Conservation (phyloP, 164 flowering plant genomes). For the Hamamelis virginiana region DNA sequence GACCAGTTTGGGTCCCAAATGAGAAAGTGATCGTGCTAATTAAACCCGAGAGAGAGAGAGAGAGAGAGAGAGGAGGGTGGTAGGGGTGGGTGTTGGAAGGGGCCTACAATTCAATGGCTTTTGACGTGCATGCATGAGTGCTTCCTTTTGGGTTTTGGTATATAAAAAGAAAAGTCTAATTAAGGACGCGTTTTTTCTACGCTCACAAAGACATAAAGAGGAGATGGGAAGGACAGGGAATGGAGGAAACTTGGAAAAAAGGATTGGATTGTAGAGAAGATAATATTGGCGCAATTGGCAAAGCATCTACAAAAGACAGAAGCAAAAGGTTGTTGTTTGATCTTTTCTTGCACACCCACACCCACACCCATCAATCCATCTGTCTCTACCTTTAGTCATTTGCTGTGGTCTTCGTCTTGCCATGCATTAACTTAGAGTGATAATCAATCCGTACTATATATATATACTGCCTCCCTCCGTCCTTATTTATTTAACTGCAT, state of each 20-base stretch:
- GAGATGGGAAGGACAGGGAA: not conserved
- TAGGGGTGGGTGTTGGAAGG: not conserved
- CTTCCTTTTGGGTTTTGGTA: constrained; percentile 9
- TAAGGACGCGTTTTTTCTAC: constrained; percentile 14
- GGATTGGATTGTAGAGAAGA: constrained; percentile 2
- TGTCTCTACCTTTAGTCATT: not conserved
- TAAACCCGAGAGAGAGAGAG: not conserved
- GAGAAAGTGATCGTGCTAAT: not conserved
- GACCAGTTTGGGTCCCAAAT: constrained; percentile 8
- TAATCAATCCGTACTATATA: no score
- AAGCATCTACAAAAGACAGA: constrained; percentile 14
- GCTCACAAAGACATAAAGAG: not conserved
- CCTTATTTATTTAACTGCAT: no score
- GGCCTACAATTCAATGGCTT: constrained; percentile 2
- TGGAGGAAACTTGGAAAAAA: constrained; percentile 6
- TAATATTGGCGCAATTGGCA: constrained; percentile 15
- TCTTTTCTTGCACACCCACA: not conserved
- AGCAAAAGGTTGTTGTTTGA: constrained; percentile 1
- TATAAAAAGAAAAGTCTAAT: not conserved
- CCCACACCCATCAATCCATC: not conserved
- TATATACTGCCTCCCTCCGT: no score
- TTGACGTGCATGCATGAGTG: constrained; percentile 17
- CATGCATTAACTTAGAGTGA: no score
- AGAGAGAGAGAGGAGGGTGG: not conserved
- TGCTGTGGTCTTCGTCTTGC: no score